Base-by-base conservation (phyloP, 768 basidiomycete species). In the Leccinum ochraceum region DNA sequence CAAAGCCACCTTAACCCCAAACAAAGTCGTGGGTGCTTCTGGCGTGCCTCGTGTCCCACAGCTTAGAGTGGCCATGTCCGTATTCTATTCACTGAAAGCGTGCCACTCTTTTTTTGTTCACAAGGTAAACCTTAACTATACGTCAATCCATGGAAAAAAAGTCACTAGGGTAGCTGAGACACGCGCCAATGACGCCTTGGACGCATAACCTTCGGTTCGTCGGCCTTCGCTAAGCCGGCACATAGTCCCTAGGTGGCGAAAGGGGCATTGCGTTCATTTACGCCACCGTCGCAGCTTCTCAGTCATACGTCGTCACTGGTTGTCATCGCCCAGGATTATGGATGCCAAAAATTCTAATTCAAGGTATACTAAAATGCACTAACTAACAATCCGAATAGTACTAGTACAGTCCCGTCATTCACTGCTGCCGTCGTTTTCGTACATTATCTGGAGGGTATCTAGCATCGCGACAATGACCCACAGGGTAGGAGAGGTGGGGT, bases 281-380 rank as follows among this genome's bases (percentile, higher is more conserved):
- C 64, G 62, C 64, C 69, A 66, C 66, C 42, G 22, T 46, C 53
- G 28, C 58, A 59, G 32, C 34, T 11, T 26, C 54, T 62, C 17
- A 30, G 50, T 48, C 53, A 46, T 42, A 20, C 42, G 20, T 46
- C 44, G 44, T 46, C 49, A 50, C 49, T 50, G 2, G 49, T n/a
- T 50, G 22, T 50, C 49, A 46, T 46, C 57, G 22, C 55, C 4
- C 52, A 57, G 17, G 14, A 34, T n/a, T 34, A 56, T 14, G 36
- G 32, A 57, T 60, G 60, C 59, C 71, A 74, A 71, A 71, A 74
- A 66, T 68, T 72, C 71, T 74, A 74, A 57, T 73, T 73, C 71
- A 64, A 72, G 73, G 73, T 74, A 72, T 72, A 72, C 72, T 74
- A 67, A 70, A 58, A 65, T 70, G 67, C 59, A 56, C 17, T 60